Conservation (phyloP, 345 rosid species). For the Gossypium anomalum region DNA sequence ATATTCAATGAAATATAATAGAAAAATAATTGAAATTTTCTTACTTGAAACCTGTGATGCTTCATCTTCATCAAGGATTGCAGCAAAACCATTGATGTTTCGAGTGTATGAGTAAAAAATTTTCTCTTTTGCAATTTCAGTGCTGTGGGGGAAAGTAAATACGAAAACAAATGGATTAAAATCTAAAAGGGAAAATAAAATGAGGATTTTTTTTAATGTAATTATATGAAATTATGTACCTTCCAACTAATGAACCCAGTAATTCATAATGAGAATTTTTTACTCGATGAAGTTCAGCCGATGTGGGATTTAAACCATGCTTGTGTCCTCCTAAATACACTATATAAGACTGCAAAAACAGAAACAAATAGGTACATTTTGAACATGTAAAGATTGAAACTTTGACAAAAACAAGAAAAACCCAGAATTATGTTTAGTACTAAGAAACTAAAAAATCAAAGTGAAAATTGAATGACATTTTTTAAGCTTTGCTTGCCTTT, state of each 20-base stretch:
- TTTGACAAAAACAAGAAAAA: background rate
- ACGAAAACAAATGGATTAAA: background rate
- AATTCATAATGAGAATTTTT: conserved; percentile 28
- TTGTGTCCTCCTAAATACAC: conserved; percentile 40
- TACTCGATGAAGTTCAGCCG: conserved; percentile 14
- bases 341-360: conserved; percentile 23
- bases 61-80: conserved; percentile 46
- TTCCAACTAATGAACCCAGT: conserved; percentile 31
- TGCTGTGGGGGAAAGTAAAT: conserved; percentile 25
- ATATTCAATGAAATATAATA: background rate
- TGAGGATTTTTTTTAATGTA: background rate
- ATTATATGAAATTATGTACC: conserved; percentile 11
- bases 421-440: background rate
- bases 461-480: background rate
- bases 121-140: conserved; percentile 45
- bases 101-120: conserved; percentile 56
- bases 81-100: conserved; percentile 67
- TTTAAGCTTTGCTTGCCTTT: conserved; percentile 29
- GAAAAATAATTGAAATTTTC: background rate
- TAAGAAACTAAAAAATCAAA: background rate
- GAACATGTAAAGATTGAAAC: background rate
- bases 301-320: conserved; percentile 21
- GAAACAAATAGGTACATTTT: background rate
- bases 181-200: background rate
- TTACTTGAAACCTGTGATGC: conserved; percentile 58